Base-by-base conservation (phyloP, 805 yeast genomes). In the Barnettozyma salicaria region DNA sequence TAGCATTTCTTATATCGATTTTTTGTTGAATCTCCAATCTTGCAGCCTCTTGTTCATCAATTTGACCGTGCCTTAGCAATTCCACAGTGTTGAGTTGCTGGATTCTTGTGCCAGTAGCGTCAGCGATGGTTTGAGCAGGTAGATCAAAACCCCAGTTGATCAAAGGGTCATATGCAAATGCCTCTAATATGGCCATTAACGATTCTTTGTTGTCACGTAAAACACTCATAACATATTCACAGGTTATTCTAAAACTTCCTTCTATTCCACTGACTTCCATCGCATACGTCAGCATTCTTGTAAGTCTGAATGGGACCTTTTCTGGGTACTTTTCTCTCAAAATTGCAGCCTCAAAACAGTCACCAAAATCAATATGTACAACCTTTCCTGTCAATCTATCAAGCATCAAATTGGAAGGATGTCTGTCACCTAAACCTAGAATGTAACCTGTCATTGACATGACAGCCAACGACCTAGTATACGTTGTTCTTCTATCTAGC, bases 361-460 rank as follows among this genome's bases (percentile, higher is more conserved):
- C 99, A 48, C 98, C 99, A 62, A 90, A 92, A 69, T 92, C 99
- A 61, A 92, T 90, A 57, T 92, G 99, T 26, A 92, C 75, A 35
- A 92, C 96, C 54, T 90, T 88, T 43, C 99, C 99, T 0, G 97
- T 87, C 34, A 81, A 75, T 45, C 96, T 68, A 59, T 90, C 95
- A 62, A 92, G 74, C 97, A 92, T 86, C 62, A 92, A 71, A 55
- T 92, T 92, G 21, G 97, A 86, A 19, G 98, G 98, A 61, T 92
- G 99, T 44, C 99, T 76, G 59, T 92, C 99, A 43, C 99, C 99
- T 16, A 92, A 69, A 11, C 99, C 99, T 18, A 92, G 68, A 37
- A 92, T 90, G 58, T 92, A 92, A 2, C 99, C 99, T 29, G 83
- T 96, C 96, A 92, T 92, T 0, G 97, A 90, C 97, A 92, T 94